These are phyloP conservation scores for Yamadazyma buinensis DNA, from an alignment of 1,139 yeast genomes.

Conservation along the genomic window DNA sequence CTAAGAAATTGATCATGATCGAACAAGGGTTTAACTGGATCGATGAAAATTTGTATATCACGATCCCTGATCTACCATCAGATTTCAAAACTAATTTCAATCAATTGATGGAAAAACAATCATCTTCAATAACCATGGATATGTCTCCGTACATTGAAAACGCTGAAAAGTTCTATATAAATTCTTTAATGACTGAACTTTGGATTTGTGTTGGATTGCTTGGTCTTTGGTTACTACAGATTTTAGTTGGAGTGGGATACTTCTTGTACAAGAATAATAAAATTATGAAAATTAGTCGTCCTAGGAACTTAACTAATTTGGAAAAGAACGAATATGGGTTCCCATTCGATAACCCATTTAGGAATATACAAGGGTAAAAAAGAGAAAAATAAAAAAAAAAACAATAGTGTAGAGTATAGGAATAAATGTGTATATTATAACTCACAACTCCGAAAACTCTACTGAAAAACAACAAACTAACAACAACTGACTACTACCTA, in stretches of 20 bases:
- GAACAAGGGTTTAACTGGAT: constrained; percentile 81
- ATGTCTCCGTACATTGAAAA: constrained; percentile 25
- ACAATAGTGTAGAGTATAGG: constrained; percentile 7
- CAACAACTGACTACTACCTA: too few relatives aligned
- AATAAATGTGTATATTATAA: constrained; percentile 2
- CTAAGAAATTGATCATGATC: constrained; percentile 60
- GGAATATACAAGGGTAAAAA: too few relatives aligned
- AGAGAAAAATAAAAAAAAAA: too few relatives aligned
- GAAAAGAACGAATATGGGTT: constrained; percentile 28
- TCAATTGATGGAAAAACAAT: constrained; percentile 40
- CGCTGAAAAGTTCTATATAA: constrained; percentile 26
- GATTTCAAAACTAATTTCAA: constrained; percentile 5
- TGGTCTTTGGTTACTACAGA: constrained; percentile 46
- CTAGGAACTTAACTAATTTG: constrained; percentile 25
- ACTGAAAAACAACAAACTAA: too few relatives aligned
- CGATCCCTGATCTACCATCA: constrained; percentile 43
- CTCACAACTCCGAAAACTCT: too few relatives aligned
- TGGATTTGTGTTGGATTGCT: constrained; percentile 41
- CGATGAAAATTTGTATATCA: constrained; percentile 55
- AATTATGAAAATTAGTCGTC: constrained; percentile 22
- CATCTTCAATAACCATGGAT: constrained; percentile 36
- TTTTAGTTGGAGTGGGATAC: constrained; percentile 30
- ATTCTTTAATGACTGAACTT: constrained; percentile 41
- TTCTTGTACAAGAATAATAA: constrained; percentile 2
- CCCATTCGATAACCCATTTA: constrained; percentile 22